These are phyloP conservation scores for Russula lepida DNA, from an alignment of 768 basidiomycete genomes.

Conservation along the genomic window DNA sequence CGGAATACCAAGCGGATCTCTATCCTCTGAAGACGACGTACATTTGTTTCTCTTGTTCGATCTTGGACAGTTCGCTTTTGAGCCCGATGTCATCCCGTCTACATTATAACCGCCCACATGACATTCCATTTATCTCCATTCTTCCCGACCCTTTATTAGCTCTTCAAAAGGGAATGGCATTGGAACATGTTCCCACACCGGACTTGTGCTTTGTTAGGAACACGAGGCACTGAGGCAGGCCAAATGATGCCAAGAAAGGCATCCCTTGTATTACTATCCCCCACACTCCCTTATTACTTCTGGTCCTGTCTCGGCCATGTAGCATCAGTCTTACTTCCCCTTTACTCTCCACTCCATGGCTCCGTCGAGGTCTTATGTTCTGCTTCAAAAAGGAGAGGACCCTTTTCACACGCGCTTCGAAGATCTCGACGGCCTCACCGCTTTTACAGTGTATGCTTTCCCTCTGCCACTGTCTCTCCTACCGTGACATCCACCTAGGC, in stretches of 20 bases:
- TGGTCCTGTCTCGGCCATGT: too few species aligned
- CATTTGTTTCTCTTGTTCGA: background rate
- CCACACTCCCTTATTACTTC: slow-evolving; percentile 2
- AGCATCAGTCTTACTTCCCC: background rate
- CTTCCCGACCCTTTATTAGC: background rate
- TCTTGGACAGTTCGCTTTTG: background rate
- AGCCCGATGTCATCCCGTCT: background rate
- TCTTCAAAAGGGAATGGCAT: background rate
- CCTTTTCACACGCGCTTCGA: slow-evolving; percentile 52
- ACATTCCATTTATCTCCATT: background rate
- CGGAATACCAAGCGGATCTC: background rate
- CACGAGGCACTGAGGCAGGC: slow-evolving; percentile 1
- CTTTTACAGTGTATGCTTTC: slow-evolving; percentile 57
- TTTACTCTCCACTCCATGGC: slow-evolving; percentile 13
- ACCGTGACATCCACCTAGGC: background rate
- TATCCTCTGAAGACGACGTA: background rate
- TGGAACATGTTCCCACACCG: background rate
- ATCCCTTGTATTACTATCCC: slow-evolving; percentile 19
- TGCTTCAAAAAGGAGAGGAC: slow-evolving; percentile 59
- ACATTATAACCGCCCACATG: background rate
- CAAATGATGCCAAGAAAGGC: slow-evolving; percentile 12
- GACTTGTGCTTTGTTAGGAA: background rate
- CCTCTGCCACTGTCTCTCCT: background rate
- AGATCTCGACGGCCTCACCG: slow-evolving; percentile 53
- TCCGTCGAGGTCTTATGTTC: slow-evolving; percentile 38